These are phyloP conservation scores for Chiua virens DNA, from an alignment of 768 basidiomycete species.

Conservation along the genomic window DNA sequence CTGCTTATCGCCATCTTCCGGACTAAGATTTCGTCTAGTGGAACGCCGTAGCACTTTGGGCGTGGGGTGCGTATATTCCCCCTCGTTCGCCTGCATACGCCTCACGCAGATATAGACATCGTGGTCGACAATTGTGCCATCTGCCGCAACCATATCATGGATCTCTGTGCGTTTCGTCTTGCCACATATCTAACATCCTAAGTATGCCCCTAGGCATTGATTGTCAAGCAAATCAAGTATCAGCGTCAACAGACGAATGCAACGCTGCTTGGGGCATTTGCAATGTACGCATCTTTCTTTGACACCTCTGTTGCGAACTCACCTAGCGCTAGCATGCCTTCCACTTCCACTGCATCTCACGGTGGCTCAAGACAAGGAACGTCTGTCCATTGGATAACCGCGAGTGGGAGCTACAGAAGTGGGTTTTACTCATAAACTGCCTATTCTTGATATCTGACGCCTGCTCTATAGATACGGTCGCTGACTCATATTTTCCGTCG, in stretches of 20 bases:
- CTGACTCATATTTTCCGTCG: conserved; percentile 18
- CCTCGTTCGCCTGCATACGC: not conserved
- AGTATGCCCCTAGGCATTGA: conserved; percentile 76
- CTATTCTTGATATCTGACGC: not conserved
- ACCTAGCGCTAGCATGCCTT: conserved; percentile 78
- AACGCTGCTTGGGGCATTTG: conserved; percentile 99
- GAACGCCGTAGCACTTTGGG: conserved; percentile 99
- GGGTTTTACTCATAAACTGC: conserved; percentile 30
- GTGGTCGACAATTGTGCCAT: conserved; percentile 99
- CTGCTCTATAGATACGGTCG: conserved; percentile 39
- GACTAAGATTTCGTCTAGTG: conserved; percentile 54
- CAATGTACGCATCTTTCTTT: conserved; percentile 55
- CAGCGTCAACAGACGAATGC: conserved; percentile 93
- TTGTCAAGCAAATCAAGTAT: conserved; percentile 98
- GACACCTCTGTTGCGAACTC: not conserved
- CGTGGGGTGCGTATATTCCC: conserved; percentile 72
- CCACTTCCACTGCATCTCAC: conserved; percentile 99
- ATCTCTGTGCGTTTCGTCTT: conserved; percentile 72
- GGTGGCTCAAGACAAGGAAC: conserved; percentile 98
- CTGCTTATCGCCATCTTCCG: conserved; percentile 1
- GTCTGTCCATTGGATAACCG: conserved; percentile 94
- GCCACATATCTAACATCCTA: not conserved
- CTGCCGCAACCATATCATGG: conserved; percentile 99
- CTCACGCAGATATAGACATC: conserved; percentile 62
- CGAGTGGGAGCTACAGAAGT: conserved; percentile 98